A percentile compares a stretch with the other conserved stretches of the same genome.
These are phyloP conservation scores for Anthracocystis setariae DNA, from an alignment of 1,284 basidiomycete genomes.

Conservation along the genomic window DNA sequence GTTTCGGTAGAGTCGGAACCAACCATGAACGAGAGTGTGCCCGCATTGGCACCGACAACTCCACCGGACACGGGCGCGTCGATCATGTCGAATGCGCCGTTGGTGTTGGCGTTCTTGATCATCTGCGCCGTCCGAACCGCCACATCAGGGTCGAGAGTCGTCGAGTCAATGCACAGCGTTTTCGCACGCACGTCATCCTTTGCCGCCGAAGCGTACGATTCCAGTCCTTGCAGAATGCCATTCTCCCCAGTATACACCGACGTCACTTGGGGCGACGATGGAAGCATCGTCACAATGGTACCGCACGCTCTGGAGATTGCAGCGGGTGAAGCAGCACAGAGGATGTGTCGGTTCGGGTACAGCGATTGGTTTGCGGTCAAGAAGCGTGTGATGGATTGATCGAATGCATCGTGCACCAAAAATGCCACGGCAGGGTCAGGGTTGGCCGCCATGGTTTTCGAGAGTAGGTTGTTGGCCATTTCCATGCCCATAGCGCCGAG, in stretches of 20 bases:
- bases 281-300: constrained; percentile 84
- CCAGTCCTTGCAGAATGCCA: constrained; percentile 68
- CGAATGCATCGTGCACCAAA: constrained; percentile 55
- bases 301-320: constrained; percentile 71
- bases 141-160: constrained; percentile 81
- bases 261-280: constrained; percentile 82
- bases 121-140: constrained; percentile 75
- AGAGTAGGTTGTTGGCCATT: constrained; percentile 59
- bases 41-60: constrained; percentile 81
- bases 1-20: constrained; percentile 75
- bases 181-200: constrained; percentile 17
- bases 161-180: constrained; percentile 85
- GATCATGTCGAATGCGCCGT: constrained; percentile 73
- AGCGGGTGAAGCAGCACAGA: constrained; percentile 64
- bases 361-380: constrained; percentile 54
- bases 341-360: constrained; percentile 57
- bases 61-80: constrained; percentile 92
- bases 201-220: constrained; percentile 13
- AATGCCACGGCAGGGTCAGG: constrained; percentile 44
- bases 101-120: constrained; percentile 71
- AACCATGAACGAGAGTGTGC: constrained; percentile 86
- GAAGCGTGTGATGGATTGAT: constrained; percentile 61
- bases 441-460: constrained; percentile 52
- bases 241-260: constrained; percentile 75
- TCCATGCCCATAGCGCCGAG: constrained; percentile 63